A percentile compares a stretch with the other conserved stretches of the same genome.
Conservation (phyloP, 371 early-diverging fungal species). For the Quaeritorhiza haematococci region DNA sequence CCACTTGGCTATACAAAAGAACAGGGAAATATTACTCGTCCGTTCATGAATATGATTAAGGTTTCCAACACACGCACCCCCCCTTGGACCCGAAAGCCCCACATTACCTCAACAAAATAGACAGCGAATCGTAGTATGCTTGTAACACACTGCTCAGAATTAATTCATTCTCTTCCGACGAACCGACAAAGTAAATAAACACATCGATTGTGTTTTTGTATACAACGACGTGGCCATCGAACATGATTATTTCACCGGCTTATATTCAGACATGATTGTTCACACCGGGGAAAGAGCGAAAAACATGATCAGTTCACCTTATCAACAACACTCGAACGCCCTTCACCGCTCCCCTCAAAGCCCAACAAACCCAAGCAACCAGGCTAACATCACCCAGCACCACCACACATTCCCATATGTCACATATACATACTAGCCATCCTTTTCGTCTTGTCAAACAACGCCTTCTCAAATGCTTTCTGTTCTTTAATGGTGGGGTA, state of each 20-base stretch:
- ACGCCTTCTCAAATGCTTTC: constrained; percentile 82
- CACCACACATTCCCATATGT: too few species aligned
- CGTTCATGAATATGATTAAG: too few species aligned
- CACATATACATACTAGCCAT: constrained; percentile 23
- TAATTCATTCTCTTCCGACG: constrained; percentile 90
- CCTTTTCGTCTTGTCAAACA: constrained; percentile 80
- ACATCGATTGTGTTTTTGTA: constrained; percentile 82
- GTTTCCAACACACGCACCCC: too few species aligned
- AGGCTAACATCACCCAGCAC: neutral
- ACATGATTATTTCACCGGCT: constrained; percentile 86
- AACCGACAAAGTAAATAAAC: constrained; percentile 86
- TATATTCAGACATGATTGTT: too few species aligned
- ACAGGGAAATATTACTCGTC: too few species aligned
- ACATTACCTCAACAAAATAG: constrained; percentile 77
- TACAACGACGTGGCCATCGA: constrained; percentile 83
- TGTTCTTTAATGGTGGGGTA: constrained; percentile 78
- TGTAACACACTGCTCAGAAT: constrained; percentile 73
- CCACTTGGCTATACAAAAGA: constrained; percentile 80
- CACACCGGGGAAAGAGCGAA: neutral
- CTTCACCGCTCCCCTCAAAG: neutral
- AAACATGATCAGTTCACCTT: too few species aligned
- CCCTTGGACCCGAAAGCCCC: too few species aligned
- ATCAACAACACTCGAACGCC: neutral
- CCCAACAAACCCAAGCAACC: neutral
- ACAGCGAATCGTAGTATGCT: constrained; percentile 80